phyloP scores from a whole-genome alignment of 2,329 filamentous ascomycete species.

The Phaeosphaeriaceae sp. region DNA sequence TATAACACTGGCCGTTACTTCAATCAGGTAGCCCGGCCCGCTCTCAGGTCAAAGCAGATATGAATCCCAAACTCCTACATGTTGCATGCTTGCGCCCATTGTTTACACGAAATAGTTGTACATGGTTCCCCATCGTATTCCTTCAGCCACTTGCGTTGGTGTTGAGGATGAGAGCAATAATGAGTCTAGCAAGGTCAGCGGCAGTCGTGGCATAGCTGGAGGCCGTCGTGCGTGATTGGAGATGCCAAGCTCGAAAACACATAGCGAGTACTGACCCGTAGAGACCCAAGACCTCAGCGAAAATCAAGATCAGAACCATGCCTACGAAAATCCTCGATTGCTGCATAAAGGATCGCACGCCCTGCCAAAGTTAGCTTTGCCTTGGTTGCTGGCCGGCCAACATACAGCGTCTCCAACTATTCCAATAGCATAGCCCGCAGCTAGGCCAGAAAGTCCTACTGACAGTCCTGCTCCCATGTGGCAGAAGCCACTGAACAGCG shows the following conservation, averaged over 20 bases:
- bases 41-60: neutral
- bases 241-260: too few relatives aligned
- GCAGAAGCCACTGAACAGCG: constrained; percentile 90
- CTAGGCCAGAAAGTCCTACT: constrained; percentile 60
- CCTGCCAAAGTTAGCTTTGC: constrained; percentile 50
- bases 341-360: constrained; percentile 93
- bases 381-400: constrained; percentile 8
- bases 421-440: constrained; percentile 74
- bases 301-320: constrained; percentile 98
- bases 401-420: constrained; percentile 87
- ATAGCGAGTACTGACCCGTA: constrained; percentile 74
- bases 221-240: neutral
- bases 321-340: constrained; percentile 96
- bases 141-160: constrained; percentile 73
- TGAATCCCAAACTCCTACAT: constrained; percentile 28
- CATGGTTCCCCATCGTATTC: constrained; percentile 18
- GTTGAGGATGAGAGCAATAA: constrained; percentile 92
- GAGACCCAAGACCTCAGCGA: constrained; percentile 94
- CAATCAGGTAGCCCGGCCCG: constrained; percentile 17
- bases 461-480: constrained; percentile 90
- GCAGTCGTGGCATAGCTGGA: neutral
- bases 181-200: constrained; percentile 66
- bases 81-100: constrained; percentile 27
- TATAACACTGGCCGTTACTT: constrained; percentile 2
- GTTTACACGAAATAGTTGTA: constrained; percentile 39